phyloP scores from a whole-genome alignment of 768 basidiomycete genomes.

The Termitomyces sp. region DNA sequence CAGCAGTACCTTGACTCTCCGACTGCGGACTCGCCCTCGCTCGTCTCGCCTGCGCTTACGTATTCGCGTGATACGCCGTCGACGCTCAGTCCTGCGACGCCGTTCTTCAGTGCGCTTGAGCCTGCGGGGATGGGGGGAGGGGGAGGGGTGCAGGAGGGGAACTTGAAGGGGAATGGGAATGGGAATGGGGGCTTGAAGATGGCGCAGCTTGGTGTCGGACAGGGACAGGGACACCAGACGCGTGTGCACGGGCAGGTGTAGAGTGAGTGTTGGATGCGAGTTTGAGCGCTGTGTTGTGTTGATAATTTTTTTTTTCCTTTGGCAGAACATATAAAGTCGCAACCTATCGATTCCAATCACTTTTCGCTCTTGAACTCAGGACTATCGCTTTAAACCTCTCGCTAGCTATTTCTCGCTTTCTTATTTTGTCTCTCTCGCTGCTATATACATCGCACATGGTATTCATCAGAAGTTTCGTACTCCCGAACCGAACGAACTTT shows the following conservation, averaged over 20 bases:
- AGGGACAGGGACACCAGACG: background rate
- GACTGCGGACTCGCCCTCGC: conserved; percentile 35
- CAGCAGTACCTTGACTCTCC: background rate
- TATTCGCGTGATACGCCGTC: conserved; percentile 60
- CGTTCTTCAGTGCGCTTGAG: conserved; percentile 64
- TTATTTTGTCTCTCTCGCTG: background rate
- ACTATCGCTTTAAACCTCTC: background rate
- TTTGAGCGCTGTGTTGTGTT: too few species aligned
- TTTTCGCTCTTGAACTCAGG: background rate
- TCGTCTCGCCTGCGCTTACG: conserved; percentile 63
- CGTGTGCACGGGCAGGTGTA: background rate
- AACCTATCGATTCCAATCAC: background rate
- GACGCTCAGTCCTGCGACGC: conserved; percentile 65
- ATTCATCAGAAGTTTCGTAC: too few species aligned
- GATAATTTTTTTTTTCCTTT: too few species aligned
- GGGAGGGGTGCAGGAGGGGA: background rate
- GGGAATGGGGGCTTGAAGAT: background rate
- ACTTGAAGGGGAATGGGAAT: background rate
- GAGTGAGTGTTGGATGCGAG: background rate
- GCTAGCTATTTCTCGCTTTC: background rate
- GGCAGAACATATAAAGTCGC: background rate
- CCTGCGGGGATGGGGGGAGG: conserved; percentile 26
- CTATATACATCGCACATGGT: background rate
- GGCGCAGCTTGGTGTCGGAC: background rate
- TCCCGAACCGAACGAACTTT: background rate